phyloP scores from a whole-genome alignment of 352 stramenopile species.

The Pythium sp. region DNA sequence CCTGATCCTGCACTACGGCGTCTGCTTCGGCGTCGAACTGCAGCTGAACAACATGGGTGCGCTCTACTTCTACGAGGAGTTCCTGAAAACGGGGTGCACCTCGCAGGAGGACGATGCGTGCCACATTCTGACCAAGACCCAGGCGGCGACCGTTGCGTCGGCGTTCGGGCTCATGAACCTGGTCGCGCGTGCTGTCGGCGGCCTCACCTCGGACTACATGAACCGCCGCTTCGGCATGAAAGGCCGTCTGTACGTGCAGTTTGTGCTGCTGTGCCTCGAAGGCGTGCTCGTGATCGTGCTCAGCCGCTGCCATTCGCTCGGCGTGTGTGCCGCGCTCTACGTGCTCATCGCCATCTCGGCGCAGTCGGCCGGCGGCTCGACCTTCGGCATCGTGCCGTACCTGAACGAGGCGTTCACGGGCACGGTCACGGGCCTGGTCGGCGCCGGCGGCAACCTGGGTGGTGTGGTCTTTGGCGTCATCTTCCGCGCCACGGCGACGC shows the following conservation, averaged over 20 bases:
- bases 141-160: slow-evolving; percentile 85
- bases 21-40: slow-evolving; percentile 94
- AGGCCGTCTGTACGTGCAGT: slow-evolving; percentile 86
- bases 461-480: slow-evolving; percentile 72
- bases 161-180: slow-evolving; percentile 95
- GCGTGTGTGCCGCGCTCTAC: slow-evolving; percentile 78
- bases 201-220: slow-evolving; percentile 79
- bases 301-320: slow-evolving; percentile 70
- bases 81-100: slow-evolving; percentile 57
- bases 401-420: slow-evolving; percentile 64
- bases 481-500: slow-evolving; percentile 37
- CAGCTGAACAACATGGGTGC: slow-evolving; percentile 95
- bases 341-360: slow-evolving; percentile 91
- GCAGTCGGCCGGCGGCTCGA: slow-evolving; percentile 74
- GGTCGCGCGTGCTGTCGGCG: slow-evolving; percentile 88
- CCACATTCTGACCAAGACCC: slow-evolving; percentile 45
- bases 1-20: slow-evolving; percentile 92
- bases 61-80: slow-evolving; percentile 91
- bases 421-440: slow-evolving; percentile 63
- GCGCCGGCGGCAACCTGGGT: slow-evolving; percentile 64
- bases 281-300: slow-evolving; percentile 87
- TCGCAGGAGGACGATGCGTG: slow-evolving; percentile 27
- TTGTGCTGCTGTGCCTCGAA: slow-evolving; percentile 70
- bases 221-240: slow-evolving; percentile 87
- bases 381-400: slow-evolving; percentile 74